Evolutionary conservation across 148 eudicot genomes (phyloP), one percentile per base, ranked within the genome.

Genomic region (Arctostaphylos glauca): DNA sequence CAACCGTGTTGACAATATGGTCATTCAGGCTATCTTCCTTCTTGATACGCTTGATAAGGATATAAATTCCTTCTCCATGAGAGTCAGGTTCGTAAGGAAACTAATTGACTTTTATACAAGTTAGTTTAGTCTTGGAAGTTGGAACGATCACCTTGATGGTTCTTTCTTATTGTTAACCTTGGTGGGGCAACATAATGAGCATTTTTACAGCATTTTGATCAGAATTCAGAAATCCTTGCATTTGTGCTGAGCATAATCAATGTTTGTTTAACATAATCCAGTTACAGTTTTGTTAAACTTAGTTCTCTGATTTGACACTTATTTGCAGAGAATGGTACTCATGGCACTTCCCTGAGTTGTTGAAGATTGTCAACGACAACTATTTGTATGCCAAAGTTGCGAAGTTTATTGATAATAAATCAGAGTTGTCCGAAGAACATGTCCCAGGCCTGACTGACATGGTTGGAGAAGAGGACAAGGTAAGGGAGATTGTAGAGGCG

Each of bases 31-130:
- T 16, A 96, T 94, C 85, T 92, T 94, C 86, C 94, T 94, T 79
- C 97, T 94, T 41, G 99, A 96, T 87, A 94, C 99, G 68, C 97
- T 94, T 68, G 99, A 96, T 87, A 96, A 96, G 84, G 99, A 96
- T 79, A 53, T 94, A 16, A 94, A 96, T 84, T 89, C 99, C 53
- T 96, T 96, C 84, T 88, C 98, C 76, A 94, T 96, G 99, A 93
- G 99, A 92, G 99, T 96, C 85, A 96, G 99, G 99, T 96, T 72
- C 83, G 94, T 86, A 5, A 16, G 21, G 5, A 43, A 43, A 43
- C n/a, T 41, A 15, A 19, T 41, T 70, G 2, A 0, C 43, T 13
- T 46, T 54, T 58, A 19, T 19, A 55, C 47, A 59, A 54, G 23
- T 77, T 41, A 54, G 41, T 81, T 49, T 78, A 72, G 38, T 70